These are phyloP conservation scores for Talaromyces adpressus DNA, from an alignment of 495 filamentous ascomycete genomes.

Conservation along the genomic window DNA sequence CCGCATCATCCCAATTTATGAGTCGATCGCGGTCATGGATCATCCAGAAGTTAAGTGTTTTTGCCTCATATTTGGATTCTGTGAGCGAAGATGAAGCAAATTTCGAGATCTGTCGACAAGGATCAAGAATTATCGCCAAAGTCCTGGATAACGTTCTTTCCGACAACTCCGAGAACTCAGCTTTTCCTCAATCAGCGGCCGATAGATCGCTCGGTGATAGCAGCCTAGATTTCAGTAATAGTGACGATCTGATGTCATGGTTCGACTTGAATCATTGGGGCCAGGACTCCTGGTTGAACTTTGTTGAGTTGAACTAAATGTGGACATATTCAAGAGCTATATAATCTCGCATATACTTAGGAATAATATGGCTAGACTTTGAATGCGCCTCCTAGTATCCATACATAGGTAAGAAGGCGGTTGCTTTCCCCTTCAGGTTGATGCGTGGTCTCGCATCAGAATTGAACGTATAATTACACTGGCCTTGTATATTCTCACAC, in stretches of 20 bases:
- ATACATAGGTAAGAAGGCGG: too few species aligned
- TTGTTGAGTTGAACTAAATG: neutral
- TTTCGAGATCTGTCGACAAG: neutral
- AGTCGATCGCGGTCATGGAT: neutral
- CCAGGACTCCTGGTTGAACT: neutral
- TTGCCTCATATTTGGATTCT: constrained; percentile 2
- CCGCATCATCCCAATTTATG: neutral
- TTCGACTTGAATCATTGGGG: neutral
- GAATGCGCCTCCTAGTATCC: too few species aligned
- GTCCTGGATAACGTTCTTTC: constrained; percentile 1
- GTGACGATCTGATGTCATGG: constrained; percentile 5
- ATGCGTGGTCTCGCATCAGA: too few species aligned
- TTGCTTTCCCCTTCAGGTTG: too few species aligned
- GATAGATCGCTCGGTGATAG: neutral
- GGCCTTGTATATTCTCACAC: too few species aligned
- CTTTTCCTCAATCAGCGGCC: neutral
- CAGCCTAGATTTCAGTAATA: neutral
- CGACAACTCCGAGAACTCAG: neutral
- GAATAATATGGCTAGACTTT: too few species aligned
- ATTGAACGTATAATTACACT: too few species aligned
- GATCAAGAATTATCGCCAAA: neutral
- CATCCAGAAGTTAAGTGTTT: neutral
- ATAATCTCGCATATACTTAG: too few species aligned
- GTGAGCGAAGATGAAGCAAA: neutral
- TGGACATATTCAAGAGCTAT: too few species aligned